Percentiles rank a stretch among this genome's conserved stretches.
Evolutionary conservation across 176 grass and related monocot species (phyloP).

Genomic region (Rhynchospora tenuis): DNA sequence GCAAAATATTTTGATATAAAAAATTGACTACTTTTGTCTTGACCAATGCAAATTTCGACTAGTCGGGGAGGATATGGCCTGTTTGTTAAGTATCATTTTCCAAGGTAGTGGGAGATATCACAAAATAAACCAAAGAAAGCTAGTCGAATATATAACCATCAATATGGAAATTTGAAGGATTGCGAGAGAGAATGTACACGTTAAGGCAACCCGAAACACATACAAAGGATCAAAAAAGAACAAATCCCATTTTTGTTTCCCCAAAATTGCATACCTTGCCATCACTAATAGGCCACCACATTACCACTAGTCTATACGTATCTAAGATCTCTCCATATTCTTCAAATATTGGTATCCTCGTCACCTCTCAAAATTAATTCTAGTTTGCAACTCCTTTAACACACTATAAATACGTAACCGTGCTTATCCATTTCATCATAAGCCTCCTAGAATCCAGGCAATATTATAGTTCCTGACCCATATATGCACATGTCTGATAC

Average conservation of each 20-base stretch:
- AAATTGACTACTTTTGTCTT: background rate
- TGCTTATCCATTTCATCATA: conserved; percentile 5
- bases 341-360: conserved; percentile 5
- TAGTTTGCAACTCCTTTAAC: background rate
- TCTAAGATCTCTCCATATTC: conserved; percentile 18
- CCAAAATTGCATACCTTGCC: background rate
- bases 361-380: background rate
- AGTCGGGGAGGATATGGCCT: background rate
- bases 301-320: background rate
- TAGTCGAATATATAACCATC: conserved; percentile 6
- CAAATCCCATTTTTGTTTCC: background rate
- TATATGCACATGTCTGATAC: conserved; percentile 1
- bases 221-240: conserved; percentile 14
- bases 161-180: conserved; percentile 5
- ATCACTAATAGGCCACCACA: background rate
- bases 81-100: background rate
- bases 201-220: conserved; percentile 10
- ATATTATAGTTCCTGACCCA: background rate
- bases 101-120: background rate
- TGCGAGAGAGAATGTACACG: background rate
- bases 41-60: background rate
- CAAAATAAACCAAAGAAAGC: background rate
- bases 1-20: background rate
- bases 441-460: background rate
- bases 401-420: conserved; percentile 5